Evolutionary conservation across 768 basidiomycete species (phyloP), one percentile per base, ranked within the genome.

Genomic region (Rhodotorula graminis): DNA sequence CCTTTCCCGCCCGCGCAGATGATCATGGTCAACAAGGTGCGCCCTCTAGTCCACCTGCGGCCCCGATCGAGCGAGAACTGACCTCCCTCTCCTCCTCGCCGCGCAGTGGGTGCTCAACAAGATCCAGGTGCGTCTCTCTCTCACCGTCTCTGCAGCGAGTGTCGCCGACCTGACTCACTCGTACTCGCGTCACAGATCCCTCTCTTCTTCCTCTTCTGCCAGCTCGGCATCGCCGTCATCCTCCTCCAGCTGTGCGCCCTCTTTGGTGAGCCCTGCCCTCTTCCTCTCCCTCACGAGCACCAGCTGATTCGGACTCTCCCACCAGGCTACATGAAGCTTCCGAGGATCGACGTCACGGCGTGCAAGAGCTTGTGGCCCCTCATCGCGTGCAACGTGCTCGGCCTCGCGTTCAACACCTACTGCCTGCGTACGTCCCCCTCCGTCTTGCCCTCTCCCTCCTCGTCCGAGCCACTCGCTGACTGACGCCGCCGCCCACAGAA

Each of bases 191-290:
- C 10, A 12, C 75, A 76, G 75, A 56, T 76, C 57, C 93, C 93
- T 0, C 84, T 94, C 4, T 94, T 94, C 83, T 93, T 95, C 85
- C 85, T 94, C 25, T 88, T 89, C 82, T 82, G 85, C 4, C 92
- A 95, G 78, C 85, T 93, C 18, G 74, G 86, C 61, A 91, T 94
- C 65, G 93, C 93, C 15, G 87, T 91, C 42, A 47, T 88, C 18
- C 85, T 93, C 19, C 90, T 93, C 82, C 81, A 88, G 29, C 75
- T 84, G n/a, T 76, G 72, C 63, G 77, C 78, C 21, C 42, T 79
- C 31, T 76, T 78, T n/a, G 78, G 80, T 73, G 5, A 62, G 76
- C 66, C 60, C 19, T 5, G 14, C 21, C 40, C 25, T 37, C 63
- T 59, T 33, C 57, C 33, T 3, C 33, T 21, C 55, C 21, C 11